phyloP scores from a whole-genome alignment of 163 green algal species.

The Volvox carteri region DNA sequence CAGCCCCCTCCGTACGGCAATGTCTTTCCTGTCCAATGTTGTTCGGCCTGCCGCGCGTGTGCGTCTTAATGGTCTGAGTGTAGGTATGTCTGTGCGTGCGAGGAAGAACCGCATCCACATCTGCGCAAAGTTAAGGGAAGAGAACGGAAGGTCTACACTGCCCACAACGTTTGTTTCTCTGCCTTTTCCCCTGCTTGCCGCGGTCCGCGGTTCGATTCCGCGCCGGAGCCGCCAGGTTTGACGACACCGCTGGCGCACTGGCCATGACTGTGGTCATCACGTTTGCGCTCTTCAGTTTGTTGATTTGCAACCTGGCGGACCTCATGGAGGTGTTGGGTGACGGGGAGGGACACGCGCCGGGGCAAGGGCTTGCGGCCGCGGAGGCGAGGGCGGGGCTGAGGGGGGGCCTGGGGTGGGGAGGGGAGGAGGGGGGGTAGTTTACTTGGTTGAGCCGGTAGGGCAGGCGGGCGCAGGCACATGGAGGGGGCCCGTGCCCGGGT shows the following conservation, averaged over 20 bases:
- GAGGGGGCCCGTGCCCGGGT: no score
- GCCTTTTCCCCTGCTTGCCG: no score
- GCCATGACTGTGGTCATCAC: slow-evolving; percentile 32
- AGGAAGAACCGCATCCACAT: no score
- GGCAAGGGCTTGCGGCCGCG: not conserved
- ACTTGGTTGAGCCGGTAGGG: not conserved
- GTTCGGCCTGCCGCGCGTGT: no score
- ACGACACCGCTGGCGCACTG: slow-evolving; percentile 44
- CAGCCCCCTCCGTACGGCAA: no score
- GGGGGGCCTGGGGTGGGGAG: not conserved
- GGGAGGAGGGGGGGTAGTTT: not conserved
- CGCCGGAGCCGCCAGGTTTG: slow-evolving; percentile 46
- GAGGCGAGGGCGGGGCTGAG: not conserved
- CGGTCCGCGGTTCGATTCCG: no score
- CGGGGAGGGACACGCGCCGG: not conserved
- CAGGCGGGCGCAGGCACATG: not conserved
- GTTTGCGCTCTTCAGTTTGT: slow-evolving; percentile 16
- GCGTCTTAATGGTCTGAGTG: no score
- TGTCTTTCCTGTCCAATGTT: no score
- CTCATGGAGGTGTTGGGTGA: slow-evolving; percentile 45
- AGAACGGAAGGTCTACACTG: no score
- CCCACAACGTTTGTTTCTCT: no score
- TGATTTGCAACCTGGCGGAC: slow-evolving; percentile 39
- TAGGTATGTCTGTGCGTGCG: no score
- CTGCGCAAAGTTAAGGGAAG: no score